Percentiles rank a stretch among this genome's conserved stretches.
phyloP scores from a whole-genome alignment of 108 stramenopile species.

The Bacterosira constricta region DNA sequence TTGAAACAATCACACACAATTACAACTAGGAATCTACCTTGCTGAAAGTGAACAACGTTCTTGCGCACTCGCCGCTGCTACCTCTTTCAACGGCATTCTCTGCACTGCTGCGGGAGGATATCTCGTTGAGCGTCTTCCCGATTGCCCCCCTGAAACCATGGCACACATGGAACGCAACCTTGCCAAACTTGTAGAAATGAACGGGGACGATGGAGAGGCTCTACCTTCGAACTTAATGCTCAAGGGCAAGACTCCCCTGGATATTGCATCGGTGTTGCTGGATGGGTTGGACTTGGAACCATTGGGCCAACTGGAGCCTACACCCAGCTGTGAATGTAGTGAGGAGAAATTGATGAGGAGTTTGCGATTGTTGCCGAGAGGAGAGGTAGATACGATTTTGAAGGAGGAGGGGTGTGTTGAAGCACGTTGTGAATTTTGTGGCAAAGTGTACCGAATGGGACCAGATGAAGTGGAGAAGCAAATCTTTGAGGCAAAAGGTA shows the following conservation, averaged over 20 bases:
- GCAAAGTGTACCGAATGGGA: conserved; percentile 75
- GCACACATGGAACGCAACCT: conserved; percentile 68
- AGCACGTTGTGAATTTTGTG: conserved; percentile 88
- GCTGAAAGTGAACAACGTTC: conserved; percentile 89
- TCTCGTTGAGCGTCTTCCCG: conserved; percentile 84
- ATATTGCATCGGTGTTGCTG: conserved; percentile 73
- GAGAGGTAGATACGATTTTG: conserved; percentile 81
- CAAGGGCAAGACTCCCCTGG: conserved; percentile 72
- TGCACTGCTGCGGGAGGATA: conserved; percentile 90
- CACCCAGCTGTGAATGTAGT: conserved; percentile 66
- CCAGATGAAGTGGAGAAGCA: conserved; percentile 68
- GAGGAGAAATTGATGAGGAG: conserved; percentile 77
- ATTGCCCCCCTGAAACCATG: conserved; percentile 59
- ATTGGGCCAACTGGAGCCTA: conserved; percentile 64
- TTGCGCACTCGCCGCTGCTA: conserved; percentile 83
- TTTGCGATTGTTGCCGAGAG: conserved; percentile 71
- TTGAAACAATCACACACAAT: neutral
- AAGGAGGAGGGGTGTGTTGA: conserved; percentile 74
- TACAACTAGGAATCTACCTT: conserved; percentile 65
- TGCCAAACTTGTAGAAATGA: conserved; percentile 67
- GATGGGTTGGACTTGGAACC: conserved; percentile 83
- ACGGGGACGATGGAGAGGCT: conserved; percentile 62
- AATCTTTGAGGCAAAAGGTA: conserved; percentile 65
- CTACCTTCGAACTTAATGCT: conserved; percentile 73
- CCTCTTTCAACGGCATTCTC: conserved; percentile 73